Evolutionary conservation across 1,284 basidiomycete species (phyloP), one percentile per base, ranked within the genome.

Genomic region (Microbotryomycetes sp.): DNA sequence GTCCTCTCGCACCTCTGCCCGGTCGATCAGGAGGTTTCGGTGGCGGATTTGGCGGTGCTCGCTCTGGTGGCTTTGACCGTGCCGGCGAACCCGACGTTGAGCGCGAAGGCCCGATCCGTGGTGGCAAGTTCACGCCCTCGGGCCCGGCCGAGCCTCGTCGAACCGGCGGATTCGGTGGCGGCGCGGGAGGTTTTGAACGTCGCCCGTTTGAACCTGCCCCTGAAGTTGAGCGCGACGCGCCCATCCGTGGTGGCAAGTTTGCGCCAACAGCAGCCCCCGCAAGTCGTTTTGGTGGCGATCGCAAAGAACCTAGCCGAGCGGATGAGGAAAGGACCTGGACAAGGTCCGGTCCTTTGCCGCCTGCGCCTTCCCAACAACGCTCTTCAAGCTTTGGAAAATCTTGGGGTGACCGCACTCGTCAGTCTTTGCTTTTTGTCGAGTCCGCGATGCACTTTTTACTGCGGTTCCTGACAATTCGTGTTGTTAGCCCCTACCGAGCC

Each of bases 231-330:
- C 71, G 76, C 29, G 77, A 79, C 63, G 69, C 64, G 4, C 71
- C 76, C 6, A 76, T 76, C 13, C 72, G 79, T 45, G 79, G 79
- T 2, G 73, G 76, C 23, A 74, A 73, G 65, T 80, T 79, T 64
- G 70, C 72, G 16, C 75, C 79, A 26, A 69, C 73, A n/a, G 57
- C 48, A 13, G 61, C 57, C 24, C 31, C 57, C n/a, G 49, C 30
- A 45, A 52, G 49, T 18, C 18, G 50, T 3, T 29, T 45, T 21
- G 53, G 52, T 54, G 54, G 24, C 16, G 57, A 54, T 9, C 30
- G 52, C n/a, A 24, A 26, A 24, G 15, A 24, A 4, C 13, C 50
- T 24, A 55, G 55, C 18, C 46, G 64, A 3, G 64, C 64, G 9
- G 64, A 66, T 21, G 60, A 60, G 47, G 57, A 47, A 23, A 54